phyloP scores from a whole-genome alignment of 1,284 basidiomycete genomes.

The Microbotryum saponariae region DNA sequence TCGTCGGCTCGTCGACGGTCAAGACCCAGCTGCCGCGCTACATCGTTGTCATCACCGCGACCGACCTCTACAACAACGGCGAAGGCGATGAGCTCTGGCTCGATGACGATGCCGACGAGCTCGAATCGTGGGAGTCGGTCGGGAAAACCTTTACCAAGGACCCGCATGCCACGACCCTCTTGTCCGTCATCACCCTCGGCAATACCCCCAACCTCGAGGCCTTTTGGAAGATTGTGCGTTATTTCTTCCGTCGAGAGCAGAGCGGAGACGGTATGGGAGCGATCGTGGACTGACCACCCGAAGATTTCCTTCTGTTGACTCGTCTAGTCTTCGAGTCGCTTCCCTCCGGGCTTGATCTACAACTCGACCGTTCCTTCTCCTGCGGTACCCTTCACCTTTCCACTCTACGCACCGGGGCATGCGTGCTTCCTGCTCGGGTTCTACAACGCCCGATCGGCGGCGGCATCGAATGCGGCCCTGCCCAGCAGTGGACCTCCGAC shows the following conservation, averaged over 20 bases:
- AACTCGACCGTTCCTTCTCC: conserved; percentile 10
- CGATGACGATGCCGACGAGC: conserved; percentile 20
- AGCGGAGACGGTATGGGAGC: background rate
- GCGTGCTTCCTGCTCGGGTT: conserved; percentile 31
- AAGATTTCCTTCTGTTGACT: background rate
- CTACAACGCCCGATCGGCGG: conserved; percentile 14
- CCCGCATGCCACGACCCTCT: conserved; percentile 23
- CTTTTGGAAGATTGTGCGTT: conserved; percentile 16
- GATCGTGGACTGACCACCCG: background rate
- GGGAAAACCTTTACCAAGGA: conserved; percentile 24
- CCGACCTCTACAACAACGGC: conserved; percentile 22
- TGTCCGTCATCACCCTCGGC: conserved; percentile 28
- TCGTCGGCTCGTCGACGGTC: background rate
- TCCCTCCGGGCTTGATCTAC: conserved; percentile 27
- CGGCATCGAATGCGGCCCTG: background rate
- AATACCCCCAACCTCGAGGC: conserved; percentile 27
- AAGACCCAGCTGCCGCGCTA: conserved; percentile 25
- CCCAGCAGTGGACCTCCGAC: background rate
- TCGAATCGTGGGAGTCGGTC: conserved; percentile 21
- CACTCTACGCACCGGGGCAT: conserved; percentile 15
- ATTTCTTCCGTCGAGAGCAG: background rate
- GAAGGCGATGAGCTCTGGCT: conserved; percentile 24
- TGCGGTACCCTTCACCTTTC: conserved; percentile 15
- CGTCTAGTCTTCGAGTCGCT: conserved; percentile 15
- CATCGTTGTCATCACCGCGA: conserved; percentile 27